A percentile compares a stretch with the other conserved stretches of the same genome.
These are phyloP conservation scores for Pharnaceum exiguum DNA, from an alignment of 148 eudicot species.

Conservation along the genomic window DNA sequence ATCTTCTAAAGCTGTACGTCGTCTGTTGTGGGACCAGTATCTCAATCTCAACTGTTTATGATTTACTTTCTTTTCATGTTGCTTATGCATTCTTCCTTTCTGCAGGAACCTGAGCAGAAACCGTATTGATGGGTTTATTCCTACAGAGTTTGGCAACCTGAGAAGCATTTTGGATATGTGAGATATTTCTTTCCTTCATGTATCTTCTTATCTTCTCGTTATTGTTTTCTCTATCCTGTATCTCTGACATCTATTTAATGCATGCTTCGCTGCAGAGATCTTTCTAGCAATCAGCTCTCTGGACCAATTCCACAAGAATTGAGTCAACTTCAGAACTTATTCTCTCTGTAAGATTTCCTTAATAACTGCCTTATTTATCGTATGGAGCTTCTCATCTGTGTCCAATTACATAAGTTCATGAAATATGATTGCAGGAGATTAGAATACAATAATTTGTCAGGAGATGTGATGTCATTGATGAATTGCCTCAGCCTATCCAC, in stretches of 20 bases:
- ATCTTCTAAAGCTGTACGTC: constrained; percentile 87
- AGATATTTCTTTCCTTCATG: constrained; percentile 4
- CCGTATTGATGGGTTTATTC: constrained; percentile 54
- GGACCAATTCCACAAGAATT: constrained; percentile 80
- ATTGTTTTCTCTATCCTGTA: not conserved
- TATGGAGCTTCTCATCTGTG: not conserved
- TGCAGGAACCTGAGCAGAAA: constrained; percentile 77
- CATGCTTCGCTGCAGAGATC: constrained; percentile 52
- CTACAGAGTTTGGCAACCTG: constrained; percentile 86
- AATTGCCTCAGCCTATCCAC: constrained; percentile 70
- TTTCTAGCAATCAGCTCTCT: constrained; percentile 67
- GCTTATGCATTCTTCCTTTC: constrained; percentile 2
- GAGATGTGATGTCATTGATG: constrained; percentile 61
- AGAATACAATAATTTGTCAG: constrained; percentile 83
- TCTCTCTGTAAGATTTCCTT: constrained; percentile 58
- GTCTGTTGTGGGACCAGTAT: not conserved
- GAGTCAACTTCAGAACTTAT: constrained; percentile 80
- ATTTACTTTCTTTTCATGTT: not conserved
- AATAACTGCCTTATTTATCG: not conserved
- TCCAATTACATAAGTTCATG: not conserved
- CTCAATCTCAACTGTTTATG: not conserved
- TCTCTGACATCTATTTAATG: not conserved
- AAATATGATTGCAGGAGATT: constrained; percentile 53
- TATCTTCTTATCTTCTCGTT: not conserved
- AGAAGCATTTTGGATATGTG: constrained; percentile 88